These are phyloP conservation scores for Aspergillaceae sp. DNA, from an alignment of 2,329 filamentous ascomycete genomes.

Conservation along the genomic window DNA sequence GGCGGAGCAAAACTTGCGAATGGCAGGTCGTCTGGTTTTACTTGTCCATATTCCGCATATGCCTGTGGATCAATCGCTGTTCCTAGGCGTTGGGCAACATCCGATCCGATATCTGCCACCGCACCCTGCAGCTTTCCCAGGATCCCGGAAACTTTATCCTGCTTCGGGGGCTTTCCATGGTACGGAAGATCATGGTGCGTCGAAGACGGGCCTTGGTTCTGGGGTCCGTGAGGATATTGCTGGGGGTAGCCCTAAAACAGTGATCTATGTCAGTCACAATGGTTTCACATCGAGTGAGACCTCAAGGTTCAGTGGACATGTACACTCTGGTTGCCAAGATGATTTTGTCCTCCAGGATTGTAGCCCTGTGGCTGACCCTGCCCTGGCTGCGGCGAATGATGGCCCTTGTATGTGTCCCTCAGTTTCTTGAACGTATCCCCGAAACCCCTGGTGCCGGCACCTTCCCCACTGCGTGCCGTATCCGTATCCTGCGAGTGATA, in stretches of 20 bases:
- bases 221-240: not conserved
- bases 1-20: slow-evolving; percentile 62
- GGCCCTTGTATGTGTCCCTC: slow-evolving; percentile 30
- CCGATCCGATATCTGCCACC: slow-evolving; percentile 43
- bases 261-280: no score
- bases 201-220: slow-evolving; percentile 8
- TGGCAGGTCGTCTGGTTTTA: slow-evolving; percentile 35
- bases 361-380: slow-evolving; percentile 12
- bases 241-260: not conserved
- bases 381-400: slow-evolving; percentile 13
- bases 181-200: slow-evolving; percentile 16
- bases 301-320: no score
- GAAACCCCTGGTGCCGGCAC: slow-evolving; percentile 42
- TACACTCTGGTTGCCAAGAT: no score
- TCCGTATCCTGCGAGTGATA: slow-evolving; percentile 30
- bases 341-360: slow-evolving; percentile 9
- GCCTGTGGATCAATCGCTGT: slow-evolving; percentile 41
- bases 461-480: slow-evolving; percentile 23
- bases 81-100: slow-evolving; percentile 43
- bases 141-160: slow-evolving; percentile 37
- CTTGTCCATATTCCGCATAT: slow-evolving; percentile 37
- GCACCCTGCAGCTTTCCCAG: slow-evolving; percentile 49
- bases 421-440: slow-evolving; percentile 45
- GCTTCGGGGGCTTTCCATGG: slow-evolving; percentile 25
- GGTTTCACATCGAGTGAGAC: no score